Percentiles rank a stretch among this genome's conserved stretches.
phyloP scores from a whole-genome alignment of 2,329 filamentous ascomycete genomes.

The Lomentospora prolificans region DNA sequence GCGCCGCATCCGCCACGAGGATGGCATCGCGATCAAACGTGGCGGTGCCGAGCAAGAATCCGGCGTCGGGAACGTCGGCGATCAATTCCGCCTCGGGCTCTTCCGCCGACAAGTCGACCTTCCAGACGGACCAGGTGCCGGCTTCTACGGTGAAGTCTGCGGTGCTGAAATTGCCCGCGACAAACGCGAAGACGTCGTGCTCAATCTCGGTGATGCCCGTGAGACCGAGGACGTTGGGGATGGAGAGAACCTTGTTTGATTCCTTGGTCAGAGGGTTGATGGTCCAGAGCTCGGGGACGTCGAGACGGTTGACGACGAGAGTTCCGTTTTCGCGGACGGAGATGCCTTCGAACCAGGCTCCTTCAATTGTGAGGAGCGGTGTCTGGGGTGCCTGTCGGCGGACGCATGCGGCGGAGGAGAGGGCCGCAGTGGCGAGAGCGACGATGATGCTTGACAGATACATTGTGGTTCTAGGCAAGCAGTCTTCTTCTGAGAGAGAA shows the following conservation, averaged over 20 bases:
- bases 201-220: slow-evolving; percentile 14
- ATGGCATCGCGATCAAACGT: slow-evolving; percentile 11
- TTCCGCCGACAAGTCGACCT: slow-evolving; percentile 10
- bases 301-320: slow-evolving; percentile 12
- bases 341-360: slow-evolving; percentile 14
- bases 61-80: slow-evolving; percentile 9
- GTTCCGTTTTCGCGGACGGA: slow-evolving; percentile 14
- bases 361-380: neutral
- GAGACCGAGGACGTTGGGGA: slow-evolving; percentile 10
- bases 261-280: slow-evolving; percentile 8
- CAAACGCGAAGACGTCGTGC: slow-evolving; percentile 14
- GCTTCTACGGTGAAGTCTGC: slow-evolving; percentile 7
- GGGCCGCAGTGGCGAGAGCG: neutral
- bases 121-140: slow-evolving; percentile 11
- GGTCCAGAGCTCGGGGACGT: slow-evolving; percentile 12
- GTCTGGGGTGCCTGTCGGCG: neutral
- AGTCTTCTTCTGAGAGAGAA: no score
- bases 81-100: neutral
- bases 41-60: slow-evolving; percentile 16
- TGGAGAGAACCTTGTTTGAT: slow-evolving; percentile 9
- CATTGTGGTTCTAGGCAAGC: neutral
- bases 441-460: neutral
- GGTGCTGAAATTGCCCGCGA: slow-evolving; percentile 11
- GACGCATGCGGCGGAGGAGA: neutral
- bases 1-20: slow-evolving; percentile 15